Percentiles rank a stretch among this genome's conserved stretches.
Evolutionary conservation across 2,329 filamentous ascomycete genomes (phyloP).

Genomic region (Trichoderma semiorbis): DNA sequence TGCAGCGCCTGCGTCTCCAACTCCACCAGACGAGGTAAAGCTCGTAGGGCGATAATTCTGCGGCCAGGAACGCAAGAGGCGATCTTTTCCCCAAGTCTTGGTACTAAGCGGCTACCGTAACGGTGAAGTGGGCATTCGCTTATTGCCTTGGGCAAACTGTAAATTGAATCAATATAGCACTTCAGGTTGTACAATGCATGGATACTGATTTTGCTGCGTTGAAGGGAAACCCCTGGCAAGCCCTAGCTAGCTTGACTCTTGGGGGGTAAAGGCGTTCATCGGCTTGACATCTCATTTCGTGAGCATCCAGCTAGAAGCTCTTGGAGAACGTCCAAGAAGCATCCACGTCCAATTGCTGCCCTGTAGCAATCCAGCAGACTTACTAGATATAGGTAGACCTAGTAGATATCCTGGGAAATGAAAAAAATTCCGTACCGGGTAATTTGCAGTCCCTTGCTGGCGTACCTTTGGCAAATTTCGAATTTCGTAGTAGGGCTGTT

Average conservation of each 20-base stretch:
- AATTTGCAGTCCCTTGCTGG: background rate
- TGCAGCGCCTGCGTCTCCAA: background rate
- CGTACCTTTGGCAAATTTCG: background rate
- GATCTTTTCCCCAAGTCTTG: background rate
- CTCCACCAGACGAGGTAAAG: background rate
- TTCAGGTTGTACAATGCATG: background rate
- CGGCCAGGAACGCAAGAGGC: background rate
- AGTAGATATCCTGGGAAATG: background rate
- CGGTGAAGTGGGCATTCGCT: background rate
- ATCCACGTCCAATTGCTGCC: background rate
- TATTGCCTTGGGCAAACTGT: background rate
- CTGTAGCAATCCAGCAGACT: background rate
- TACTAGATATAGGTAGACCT: background rate
- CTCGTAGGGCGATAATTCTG: background rate
- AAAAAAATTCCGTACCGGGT: background rate
- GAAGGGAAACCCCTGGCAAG: background rate
- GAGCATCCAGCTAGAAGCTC: background rate
- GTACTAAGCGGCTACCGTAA: background rate
- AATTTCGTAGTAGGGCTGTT: background rate
- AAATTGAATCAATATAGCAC: background rate
- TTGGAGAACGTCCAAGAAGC: background rate
- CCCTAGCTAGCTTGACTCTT: background rate
- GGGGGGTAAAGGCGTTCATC: background rate
- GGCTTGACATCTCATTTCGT: background rate
- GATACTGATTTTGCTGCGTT: background rate